Conservation (phyloP, 2,329 filamentous ascomycete species). For the Apiospora koreana region DNA sequence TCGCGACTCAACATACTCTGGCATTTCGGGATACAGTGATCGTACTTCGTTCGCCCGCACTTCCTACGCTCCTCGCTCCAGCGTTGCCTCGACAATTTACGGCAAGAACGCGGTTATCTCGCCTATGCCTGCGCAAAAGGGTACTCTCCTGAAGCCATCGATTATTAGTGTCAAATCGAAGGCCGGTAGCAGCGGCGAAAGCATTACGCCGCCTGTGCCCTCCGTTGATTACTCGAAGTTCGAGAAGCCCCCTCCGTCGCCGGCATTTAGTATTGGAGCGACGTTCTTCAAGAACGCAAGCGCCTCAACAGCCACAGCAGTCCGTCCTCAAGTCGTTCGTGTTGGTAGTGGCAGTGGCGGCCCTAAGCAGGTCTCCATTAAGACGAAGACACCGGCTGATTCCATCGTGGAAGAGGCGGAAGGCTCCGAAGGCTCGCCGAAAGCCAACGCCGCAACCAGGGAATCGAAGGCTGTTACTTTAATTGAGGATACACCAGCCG, state of each 20-base stretch:
- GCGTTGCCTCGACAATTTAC: slow-evolving; percentile 91
- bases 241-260: slow-evolving; percentile 41
- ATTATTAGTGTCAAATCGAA: slow-evolving; percentile 88
- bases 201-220: slow-evolving; percentile 69
- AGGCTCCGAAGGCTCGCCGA: slow-evolving; percentile 16
- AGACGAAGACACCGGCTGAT: slow-evolving; percentile 24
- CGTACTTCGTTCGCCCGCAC: slow-evolving; percentile 62
- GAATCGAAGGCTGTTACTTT: slow-evolving; percentile 50
- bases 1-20: slow-evolving; percentile 88
- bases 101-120: slow-evolving; percentile 86
- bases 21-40: slow-evolving; percentile 64
- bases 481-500: slow-evolving; percentile 49
- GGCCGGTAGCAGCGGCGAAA: slow-evolving; percentile 50
- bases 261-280: slow-evolving; percentile 66
- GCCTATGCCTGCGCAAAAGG: slow-evolving; percentile 75
- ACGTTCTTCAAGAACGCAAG: slow-evolving; percentile 68
- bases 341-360: slow-evolving; percentile 46
- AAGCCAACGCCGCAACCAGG: slow-evolving; percentile 24
- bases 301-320: slow-evolving; percentile 56
- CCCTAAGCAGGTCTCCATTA: slow-evolving; percentile 40
- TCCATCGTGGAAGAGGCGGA: slow-evolving; percentile 20
- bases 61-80: slow-evolving; percentile 63
- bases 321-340: slow-evolving; percentile 61
- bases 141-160: slow-evolving; percentile 84
- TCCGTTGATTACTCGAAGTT: slow-evolving; percentile 73